Evolutionary conservation across 2,329 filamentous ascomycete species (phyloP).

Genomic region (Fusarium gaditjirri): DNA sequence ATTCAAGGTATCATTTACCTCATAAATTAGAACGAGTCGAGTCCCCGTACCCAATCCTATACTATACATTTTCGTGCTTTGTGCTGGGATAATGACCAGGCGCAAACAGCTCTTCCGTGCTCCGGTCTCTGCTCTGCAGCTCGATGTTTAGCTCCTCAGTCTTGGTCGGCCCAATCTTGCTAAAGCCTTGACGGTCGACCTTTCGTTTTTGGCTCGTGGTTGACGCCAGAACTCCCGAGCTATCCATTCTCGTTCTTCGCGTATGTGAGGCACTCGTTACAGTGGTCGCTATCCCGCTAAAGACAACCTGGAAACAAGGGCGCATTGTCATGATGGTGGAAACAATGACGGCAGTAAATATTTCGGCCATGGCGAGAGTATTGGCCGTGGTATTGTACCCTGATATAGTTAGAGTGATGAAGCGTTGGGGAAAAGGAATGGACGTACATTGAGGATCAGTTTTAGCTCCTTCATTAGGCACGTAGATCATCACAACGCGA

Average conservation of each 20-base stretch:
- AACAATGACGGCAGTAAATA: constrained; percentile 2
- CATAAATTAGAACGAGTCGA: background rate
- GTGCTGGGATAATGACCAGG: fast-evolving
- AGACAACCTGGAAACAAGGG: background rate
- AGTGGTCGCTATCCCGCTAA: background rate
- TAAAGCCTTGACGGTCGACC: background rate
- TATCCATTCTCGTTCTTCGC: background rate
- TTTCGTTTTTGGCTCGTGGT: background rate
- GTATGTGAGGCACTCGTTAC: background rate
- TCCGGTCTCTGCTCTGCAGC: background rate
- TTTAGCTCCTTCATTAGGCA: background rate
- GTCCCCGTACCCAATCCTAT: background rate
- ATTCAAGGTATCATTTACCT: background rate
- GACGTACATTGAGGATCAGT: constrained; percentile 1
- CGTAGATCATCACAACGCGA: constrained; percentile 2
- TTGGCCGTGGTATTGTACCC: constrained; percentile 1
- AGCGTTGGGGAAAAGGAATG: fast-evolving
- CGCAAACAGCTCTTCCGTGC: background rate
- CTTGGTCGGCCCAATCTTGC: background rate
- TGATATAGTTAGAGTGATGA: background rate
- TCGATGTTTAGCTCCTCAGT: background rate
- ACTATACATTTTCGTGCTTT: background rate
- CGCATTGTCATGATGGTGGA: constrained; percentile 6
- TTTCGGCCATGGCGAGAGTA: constrained; percentile 5
- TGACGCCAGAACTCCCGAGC: background rate